Conservation (phyloP, 2,329 filamentous ascomycete genomes). For the Trematosphaeria pertusa region DNA sequence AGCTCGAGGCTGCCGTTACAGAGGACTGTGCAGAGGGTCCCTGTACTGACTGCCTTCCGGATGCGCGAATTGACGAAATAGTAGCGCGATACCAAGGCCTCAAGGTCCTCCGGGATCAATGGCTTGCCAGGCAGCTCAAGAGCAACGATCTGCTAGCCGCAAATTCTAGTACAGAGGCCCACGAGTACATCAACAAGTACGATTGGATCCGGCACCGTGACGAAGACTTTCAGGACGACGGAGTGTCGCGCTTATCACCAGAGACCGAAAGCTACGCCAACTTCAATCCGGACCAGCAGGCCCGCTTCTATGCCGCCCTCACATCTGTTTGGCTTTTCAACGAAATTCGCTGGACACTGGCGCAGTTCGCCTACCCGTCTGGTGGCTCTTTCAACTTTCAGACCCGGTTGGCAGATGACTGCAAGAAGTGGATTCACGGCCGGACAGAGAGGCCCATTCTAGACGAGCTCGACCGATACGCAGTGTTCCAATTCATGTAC, state of each 20-base stretch:
- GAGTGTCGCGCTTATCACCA: constrained; percentile 1
- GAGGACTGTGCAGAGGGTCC: background rate
- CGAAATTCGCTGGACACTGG: constrained; percentile 33
- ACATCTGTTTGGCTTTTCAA: constrained; percentile 30
- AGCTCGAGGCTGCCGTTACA: background rate
- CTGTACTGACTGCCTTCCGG: constrained; percentile 15
- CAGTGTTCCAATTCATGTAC: constrained; percentile 32
- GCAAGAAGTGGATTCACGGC: constrained; percentile 5
- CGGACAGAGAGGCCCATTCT: constrained; percentile 14
- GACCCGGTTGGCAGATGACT: constrained; percentile 9
- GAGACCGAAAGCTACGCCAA: constrained; percentile 12
- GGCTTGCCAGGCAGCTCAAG: constrained; percentile 25
- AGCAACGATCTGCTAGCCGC: constrained; percentile 20
- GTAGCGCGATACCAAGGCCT: constrained; percentile 34
- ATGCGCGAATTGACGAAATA: constrained; percentile 25
- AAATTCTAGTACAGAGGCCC: constrained; percentile 9
- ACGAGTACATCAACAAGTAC: constrained; percentile 7
- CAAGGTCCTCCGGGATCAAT: constrained; percentile 26
- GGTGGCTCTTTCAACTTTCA: constrained; percentile 10
- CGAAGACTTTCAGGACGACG: constrained; percentile 10
- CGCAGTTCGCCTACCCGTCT: constrained; percentile 20
- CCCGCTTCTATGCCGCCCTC: constrained; percentile 29
- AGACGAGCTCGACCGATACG: constrained; percentile 27
- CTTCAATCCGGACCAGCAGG: constrained; percentile 28
- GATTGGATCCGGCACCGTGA: constrained; percentile 10